These are phyloP conservation scores for Coemansia reversa DNA, from an alignment of 192 early-diverging fungal species.

Conservation along the genomic window DNA sequence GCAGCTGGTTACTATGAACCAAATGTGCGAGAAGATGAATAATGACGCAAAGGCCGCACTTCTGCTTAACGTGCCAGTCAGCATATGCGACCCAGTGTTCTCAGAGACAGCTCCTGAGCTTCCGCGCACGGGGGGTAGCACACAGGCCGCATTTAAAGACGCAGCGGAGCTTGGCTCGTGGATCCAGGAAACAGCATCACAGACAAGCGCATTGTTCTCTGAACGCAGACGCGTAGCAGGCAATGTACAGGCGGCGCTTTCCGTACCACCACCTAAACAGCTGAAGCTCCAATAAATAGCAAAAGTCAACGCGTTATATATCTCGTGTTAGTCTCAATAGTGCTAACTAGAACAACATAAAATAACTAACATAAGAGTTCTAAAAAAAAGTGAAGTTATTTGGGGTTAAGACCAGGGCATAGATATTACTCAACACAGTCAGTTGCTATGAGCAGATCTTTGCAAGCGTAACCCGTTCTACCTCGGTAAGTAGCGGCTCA, in stretches of 20 bases:
- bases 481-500: conserved; percentile 27
- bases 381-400: too few species aligned
- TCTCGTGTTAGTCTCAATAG: neutral
- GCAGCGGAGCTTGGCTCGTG: conserved; percentile 22
- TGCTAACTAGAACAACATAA: neutral
- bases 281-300: conserved; percentile 17
- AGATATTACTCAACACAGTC: neutral
- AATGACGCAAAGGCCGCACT: conserved; percentile 16
- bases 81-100: conserved; percentile 14
- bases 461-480: conserved; percentile 20
- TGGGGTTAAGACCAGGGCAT: neutral
- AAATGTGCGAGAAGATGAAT: conserved; percentile 49
- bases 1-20: conserved; percentile 46
- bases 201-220: conserved; percentile 38
- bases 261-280: conserved; percentile 30
- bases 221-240: conserved; percentile 45
- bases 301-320: neutral
- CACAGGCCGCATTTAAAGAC: neutral
- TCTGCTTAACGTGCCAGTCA: conserved; percentile 34
- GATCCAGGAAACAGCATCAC: conserved; percentile 26
- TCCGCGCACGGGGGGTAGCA: conserved; percentile 11
- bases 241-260: conserved; percentile 43
- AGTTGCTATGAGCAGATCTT: conserved; percentile 16
- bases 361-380: too few species aligned
- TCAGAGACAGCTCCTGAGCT: conserved; percentile 6